Evolutionary conservation across 192 early-diverging fungal genomes (phyloP).

Genomic region (Rhizoclosmatium globosum): DNA sequence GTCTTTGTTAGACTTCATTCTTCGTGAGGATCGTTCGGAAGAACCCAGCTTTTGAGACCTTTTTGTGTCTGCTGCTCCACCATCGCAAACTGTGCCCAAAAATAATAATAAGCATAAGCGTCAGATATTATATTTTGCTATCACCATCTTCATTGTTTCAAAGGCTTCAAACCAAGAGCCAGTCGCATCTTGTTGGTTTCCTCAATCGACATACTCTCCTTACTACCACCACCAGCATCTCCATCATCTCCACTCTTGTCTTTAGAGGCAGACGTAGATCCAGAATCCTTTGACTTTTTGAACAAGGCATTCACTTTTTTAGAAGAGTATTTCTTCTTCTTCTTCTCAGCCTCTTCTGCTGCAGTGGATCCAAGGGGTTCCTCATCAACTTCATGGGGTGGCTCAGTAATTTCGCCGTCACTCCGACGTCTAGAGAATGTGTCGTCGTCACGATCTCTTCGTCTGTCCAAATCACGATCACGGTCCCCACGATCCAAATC

Average conservation of each 20-base stretch:
- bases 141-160: constrained; percentile 32
- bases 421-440: background rate
- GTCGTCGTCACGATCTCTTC: background rate
- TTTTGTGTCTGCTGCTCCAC: too few species aligned
- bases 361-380: background rate
- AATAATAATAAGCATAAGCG: too few species aligned
- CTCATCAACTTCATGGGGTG: background rate
- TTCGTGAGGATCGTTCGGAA: too few species aligned
- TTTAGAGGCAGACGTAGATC: background rate
- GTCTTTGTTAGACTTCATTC: too few species aligned
- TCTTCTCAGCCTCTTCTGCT: constrained; percentile 7
- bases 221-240: constrained; percentile 35
- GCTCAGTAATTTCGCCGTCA: constrained; percentile 8
- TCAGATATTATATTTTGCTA: too few species aligned
- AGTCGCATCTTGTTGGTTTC: constrained; percentile 61
- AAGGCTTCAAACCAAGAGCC: constrained; percentile 56
- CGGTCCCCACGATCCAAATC: background rate
- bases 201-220: constrained; percentile 52
- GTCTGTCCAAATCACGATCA: background rate
- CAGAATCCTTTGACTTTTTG: constrained; percentile 46
- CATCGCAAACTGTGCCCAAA: too few species aligned
- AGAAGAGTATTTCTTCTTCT: constrained; percentile 55
- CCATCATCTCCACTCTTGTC: background rate
- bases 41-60: too few species aligned
- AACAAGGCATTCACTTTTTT: constrained; percentile 62